Evolutionary conservation across 306 rosid species (phyloP), one percentile per base, ranked within the genome.

Genomic region (Potentilla sterilis): DNA sequence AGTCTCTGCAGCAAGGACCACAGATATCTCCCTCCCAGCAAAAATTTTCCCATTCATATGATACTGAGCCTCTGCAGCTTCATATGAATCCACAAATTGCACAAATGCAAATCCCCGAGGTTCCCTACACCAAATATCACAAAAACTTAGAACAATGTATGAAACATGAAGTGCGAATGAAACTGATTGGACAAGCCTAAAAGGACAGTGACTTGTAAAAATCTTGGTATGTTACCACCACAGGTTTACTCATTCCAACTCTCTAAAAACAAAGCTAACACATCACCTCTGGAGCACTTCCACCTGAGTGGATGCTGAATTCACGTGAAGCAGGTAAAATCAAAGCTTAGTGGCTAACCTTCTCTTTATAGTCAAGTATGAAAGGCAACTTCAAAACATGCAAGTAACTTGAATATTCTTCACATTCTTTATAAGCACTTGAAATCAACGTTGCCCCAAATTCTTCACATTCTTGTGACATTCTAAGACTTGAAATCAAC

Each of bases 101-200:
- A 96, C 92, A 80, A 96, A 96, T 75, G 99, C 99, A 88, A 96
- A 96, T 72, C 99, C 99, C 22, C 99, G 96, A 75, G 99, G 99
- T 77, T 92, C 89, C 80, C 99, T 96, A 86, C 81, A 88, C 7
- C 80, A 57, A 86, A 80, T 57, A 82, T 38, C 35, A 72, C 22
- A 52, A 79, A 46, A 77, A 64, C 78, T 55, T 84, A 84, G 72
- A 77, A 78, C 76, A 73, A 63, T 81, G 71, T 64, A 63, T 63
- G 85, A 69, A 72, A 81, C 47, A 76, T 44, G 68, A 73, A 81
- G 57, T 61, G 64, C 41, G 57, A 72, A 81, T 44, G 71, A 71
- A 81, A 81, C 44, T 72, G 71, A 80, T 52, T 73, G 81, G 52
- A 80, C 35, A 65, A 78, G 40, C 75, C 68, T 78, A 76, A 38